Evolutionary conservation across 1,284 basidiomycete genomes (phyloP), one percentile per base, ranked within the genome.

Genomic region (Malassezia furfur): DNA sequence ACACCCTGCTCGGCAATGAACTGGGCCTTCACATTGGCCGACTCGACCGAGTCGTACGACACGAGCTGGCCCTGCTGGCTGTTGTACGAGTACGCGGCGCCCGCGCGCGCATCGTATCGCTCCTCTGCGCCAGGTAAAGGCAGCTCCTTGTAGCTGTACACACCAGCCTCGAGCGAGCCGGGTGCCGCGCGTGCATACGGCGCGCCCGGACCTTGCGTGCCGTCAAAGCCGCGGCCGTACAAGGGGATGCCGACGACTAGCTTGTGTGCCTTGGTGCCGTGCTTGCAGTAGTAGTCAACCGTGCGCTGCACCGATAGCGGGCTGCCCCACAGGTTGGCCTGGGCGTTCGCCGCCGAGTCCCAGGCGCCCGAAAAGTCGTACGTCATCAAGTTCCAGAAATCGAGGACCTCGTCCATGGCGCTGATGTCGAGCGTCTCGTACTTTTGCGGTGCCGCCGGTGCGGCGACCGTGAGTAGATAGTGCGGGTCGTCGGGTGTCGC

Each of bases 361-460:
- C 54, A 87, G 68, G 66, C 63, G 19, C 77, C 76, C 40, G 62
- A 52, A 21, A 73, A 75, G 75, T 63, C 67, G 60, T 73, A 78
- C 12, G 88, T 84, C 90, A 96, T 94, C 53, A 96, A 76, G 74
- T 93, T 91, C 88, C 88, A 93, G 76, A 85, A 89, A 39, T 81
- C 82, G 43, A 93, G 77, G 22, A 77, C 76, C 58, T 34, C 72
- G 68, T 90, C 83, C 85, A 93, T 87, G 66, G 85, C 83, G 9
- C 79, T 69, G 15, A 91, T 78, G 11, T 80, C 78, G 19, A 89
- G 79, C 59, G 82, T 80, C 47, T 80, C 78, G 68, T 86, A 85
- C 68, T 87, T 83, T 22, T 78, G 77, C 2, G 80, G 64, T 22
- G 88, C 88, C 52, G 87, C 87, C 1, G 93, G 91, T 70, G 83